Base-by-base conservation (phyloP, 129 eudicot genomes). In the Flaveria brownii region DNA sequence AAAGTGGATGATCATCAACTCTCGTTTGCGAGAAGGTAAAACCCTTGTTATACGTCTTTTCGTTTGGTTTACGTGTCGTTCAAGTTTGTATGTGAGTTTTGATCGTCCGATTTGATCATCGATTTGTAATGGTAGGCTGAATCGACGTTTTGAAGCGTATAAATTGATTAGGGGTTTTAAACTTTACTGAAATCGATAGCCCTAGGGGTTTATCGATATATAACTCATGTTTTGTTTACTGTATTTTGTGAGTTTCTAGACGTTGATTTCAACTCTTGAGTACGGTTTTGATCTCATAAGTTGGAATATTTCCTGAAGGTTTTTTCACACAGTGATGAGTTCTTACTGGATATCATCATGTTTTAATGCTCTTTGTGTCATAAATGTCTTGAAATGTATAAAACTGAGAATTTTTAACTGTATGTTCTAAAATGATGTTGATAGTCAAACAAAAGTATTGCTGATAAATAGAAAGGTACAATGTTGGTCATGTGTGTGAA, bases 11-110 rank as follows among this genome's bases (percentile, higher is more conserved):
- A 36, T 45, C 42, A 41, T 22, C 70, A 60, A 5, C 20, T 74
- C 22, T n/a, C 78, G 5, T 60, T 59, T 43, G 78, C 78, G 42
- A 74, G 78, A 57, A 60, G 78, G 78, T 74, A 74, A 41, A 59
- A 20, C 4, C 14, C 23, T 20, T 41, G 16, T 1, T 28, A 45
- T 45, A 3, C 6, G 30, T 36, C 17, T n/a, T 9, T 3, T 12
- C 11, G 16, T 60, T 23, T 18, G 66, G 22, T 68, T 16, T 17
- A 13, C 14, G 54, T 2, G 49, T 49, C 54, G 5, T 12, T 49
- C 54, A 49, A 14, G 54, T 49, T 13, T 14, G 14, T 49, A 49
- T 6, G 5, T 42, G 26, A 42, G 17, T 42, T 68, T n/a, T 43
- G 33, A 68, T n/a, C 33, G 0, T 2, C 11, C 26, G 20, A 5